These are phyloP conservation scores for Mycena rebaudengoi DNA, from an alignment of 768 basidiomycete species.

Conservation along the genomic window DNA sequence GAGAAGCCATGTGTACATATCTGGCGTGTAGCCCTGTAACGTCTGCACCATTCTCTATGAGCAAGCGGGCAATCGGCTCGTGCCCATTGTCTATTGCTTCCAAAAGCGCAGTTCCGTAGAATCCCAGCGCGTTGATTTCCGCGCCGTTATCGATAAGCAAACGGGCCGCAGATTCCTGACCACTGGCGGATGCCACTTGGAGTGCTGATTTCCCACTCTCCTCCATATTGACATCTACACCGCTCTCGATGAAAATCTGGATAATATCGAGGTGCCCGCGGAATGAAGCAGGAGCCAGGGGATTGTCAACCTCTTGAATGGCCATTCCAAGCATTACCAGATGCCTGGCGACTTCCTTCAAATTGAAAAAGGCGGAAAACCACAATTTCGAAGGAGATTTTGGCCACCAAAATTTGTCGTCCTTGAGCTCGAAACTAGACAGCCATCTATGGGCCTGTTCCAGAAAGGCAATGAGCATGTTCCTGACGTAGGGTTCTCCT, in stretches of 20 bases:
- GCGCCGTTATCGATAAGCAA: not conserved
- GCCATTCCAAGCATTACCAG: not conserved
- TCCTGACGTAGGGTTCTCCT: not conserved
- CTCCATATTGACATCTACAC: not conserved
- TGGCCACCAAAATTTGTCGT: too few relatives aligned
- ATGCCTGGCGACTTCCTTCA: not conserved
- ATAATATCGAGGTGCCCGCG: not conserved
- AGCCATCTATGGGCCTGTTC: not conserved
- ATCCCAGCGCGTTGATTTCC: not conserved
- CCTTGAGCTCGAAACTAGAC: too few relatives aligned
- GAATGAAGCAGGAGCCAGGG: too few relatives aligned
- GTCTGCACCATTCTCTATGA: not conserved
- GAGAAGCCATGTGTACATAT: not conserved
- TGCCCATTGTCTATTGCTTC: not conserved
- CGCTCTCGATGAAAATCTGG: not conserved
- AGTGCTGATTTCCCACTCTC: not conserved
- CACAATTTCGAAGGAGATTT: too few relatives aligned
- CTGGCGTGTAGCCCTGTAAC: not conserved
- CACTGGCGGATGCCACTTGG: not conserved
- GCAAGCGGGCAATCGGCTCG: not conserved
- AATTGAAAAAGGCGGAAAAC: too few relatives aligned
- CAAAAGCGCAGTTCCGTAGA: not conserved
- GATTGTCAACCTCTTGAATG: not conserved
- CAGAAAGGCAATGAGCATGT: not conserved
- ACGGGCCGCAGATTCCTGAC: not conserved